phyloP scores from a whole-genome alignment of 2,329 filamentous ascomycete species.

The Anthostomella pinea region DNA sequence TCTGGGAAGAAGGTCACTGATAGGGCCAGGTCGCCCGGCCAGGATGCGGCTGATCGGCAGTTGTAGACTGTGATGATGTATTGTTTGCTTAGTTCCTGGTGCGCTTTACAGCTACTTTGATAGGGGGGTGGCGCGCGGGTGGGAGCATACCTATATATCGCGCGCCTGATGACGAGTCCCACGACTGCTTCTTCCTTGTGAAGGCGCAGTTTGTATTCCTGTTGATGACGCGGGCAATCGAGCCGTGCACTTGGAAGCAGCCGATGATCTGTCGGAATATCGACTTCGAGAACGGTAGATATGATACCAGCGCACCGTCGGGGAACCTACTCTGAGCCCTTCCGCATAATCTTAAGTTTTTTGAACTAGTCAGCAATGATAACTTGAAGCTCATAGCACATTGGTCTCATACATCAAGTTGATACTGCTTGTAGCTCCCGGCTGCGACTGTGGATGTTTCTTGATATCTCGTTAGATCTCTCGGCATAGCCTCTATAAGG shows the following conservation, averaged over 20 bases:
- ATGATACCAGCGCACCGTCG: conserved; percentile 5
- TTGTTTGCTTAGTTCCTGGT: too few species aligned
- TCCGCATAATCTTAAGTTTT: conserved; percentile 1
- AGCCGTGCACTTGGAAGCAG: conserved; percentile 8
- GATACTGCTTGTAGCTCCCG: conserved; percentile 1
- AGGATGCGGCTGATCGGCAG: conserved; percentile 8
- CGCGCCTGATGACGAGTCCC: not conserved
- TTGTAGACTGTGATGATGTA: conserved; percentile 10
- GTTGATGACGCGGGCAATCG: conserved; percentile 9
- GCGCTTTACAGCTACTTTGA: too few species aligned
- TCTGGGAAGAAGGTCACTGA: conserved; percentile 19
- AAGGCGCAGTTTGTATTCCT: conserved; percentile 11
- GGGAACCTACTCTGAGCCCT: conserved; percentile 2
- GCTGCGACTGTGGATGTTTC: not conserved
- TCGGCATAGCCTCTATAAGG: not conserved
- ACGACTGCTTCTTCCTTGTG: conserved; percentile 5
- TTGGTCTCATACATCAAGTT: conserved; percentile 5
- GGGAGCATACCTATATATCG: conserved; percentile 8
- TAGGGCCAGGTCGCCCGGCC: conserved; percentile 15
- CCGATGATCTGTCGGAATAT: conserved; percentile 4
- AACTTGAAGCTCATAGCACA: not conserved
- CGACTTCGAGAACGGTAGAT: conserved; percentile 6
- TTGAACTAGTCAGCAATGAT: conserved; percentile 1
- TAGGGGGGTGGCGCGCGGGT: too few species aligned
- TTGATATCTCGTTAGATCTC: not conserved